Base-by-base conservation (phyloP, 2,329 filamentous ascomycete genomes). In the Penicillium sp. region DNA sequence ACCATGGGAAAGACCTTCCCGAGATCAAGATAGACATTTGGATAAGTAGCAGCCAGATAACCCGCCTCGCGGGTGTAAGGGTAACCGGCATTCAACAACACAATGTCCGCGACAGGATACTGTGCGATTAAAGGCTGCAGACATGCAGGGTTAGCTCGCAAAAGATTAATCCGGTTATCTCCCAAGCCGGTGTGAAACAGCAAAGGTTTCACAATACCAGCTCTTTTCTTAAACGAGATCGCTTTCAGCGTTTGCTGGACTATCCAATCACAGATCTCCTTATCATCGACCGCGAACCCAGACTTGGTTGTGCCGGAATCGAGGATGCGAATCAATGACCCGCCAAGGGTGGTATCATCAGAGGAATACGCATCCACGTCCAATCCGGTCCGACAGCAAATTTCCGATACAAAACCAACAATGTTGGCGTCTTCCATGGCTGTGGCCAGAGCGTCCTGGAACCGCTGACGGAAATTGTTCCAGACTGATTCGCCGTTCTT, bases 101-200 rank as follows among this genome's bases (percentile, higher is more conserved):
- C 87, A 52, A 95, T 86, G 0, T 88, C 86, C 0, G 93, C 83
- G 0, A 78, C 77, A 0, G 87, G 82, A 61, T 88, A 91, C 21
- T 80, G 75, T 38, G 85, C 81, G 61, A 94, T 90, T 55, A 95
- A 83, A 0, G 80, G 75, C 65, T 95, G 89, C 25, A 96, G 75
- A 62, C 89, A 86, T 0, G 89, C 83, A 0, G 91, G 90, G 40
- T 90, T 93, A 0, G 89, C 82, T 48, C 81, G 82, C 3, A 83
- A 75, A 27, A 95, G 76, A 5, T 79, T 82, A 48, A 94, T 87
- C 64, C 94, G 90, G 61, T 86, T 89, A 66, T 94, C 90, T 1
- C 90, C 90, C 0, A 94, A 79, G 0, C 90, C 90, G 0, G 89
- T 94, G 65, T 95, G 90, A 60, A 96, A 88, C 65, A 95, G 90